Base-by-base conservation (phyloP, 1,139 yeast genomes). In the Ogataea hybrid region DNA sequence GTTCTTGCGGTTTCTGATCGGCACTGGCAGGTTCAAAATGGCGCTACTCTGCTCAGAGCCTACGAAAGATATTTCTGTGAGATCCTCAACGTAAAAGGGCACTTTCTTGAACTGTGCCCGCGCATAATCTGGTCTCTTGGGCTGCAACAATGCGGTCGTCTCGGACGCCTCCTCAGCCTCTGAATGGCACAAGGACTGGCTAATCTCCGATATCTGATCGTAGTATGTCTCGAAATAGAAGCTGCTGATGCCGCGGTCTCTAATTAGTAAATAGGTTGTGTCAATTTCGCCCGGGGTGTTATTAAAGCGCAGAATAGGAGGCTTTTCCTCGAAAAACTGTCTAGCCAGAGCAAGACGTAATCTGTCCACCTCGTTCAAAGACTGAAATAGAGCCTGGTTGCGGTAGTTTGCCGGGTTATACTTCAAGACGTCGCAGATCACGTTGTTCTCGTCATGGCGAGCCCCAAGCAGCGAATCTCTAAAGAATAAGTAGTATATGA, bases 21-120 rank as follows among this genome's bases (percentile, higher is more conserved):
- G 94, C 32, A 84, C 61, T 10, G 89, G 82, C 49, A 73, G 71
- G 57, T 84, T 84, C 50, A 84, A 63, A 2, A 74, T 70, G 1
- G 83, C 73, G 3, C 73, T 68, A 2, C 70, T 64, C 20, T 70
- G 59, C n/a, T 54, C 58, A 21, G 56, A 50, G 12, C 65, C 58
- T 9, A 69, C 59, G 53, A 84, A 84, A 35, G 65, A 61, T 12
- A 84, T 62, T 49, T 83, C 90, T 6, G 85, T 72, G 49, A 74
- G 73, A 56, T 83, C 92, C 41, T 80, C 84, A 7, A 84, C 75
- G 4, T 74, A 51, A 39, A 59, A 62, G 3, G 65, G 65, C 7
- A 49, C 43, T 12, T 32, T 42, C 27, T 34, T 42, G 37, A 51
- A 52, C 27, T 41, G 35, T 9, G 49, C 39, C 23, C 35, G 44